Base-by-base conservation (phyloP, 495 filamentous ascomycete species). In the Aspergillus diversus region DNA sequence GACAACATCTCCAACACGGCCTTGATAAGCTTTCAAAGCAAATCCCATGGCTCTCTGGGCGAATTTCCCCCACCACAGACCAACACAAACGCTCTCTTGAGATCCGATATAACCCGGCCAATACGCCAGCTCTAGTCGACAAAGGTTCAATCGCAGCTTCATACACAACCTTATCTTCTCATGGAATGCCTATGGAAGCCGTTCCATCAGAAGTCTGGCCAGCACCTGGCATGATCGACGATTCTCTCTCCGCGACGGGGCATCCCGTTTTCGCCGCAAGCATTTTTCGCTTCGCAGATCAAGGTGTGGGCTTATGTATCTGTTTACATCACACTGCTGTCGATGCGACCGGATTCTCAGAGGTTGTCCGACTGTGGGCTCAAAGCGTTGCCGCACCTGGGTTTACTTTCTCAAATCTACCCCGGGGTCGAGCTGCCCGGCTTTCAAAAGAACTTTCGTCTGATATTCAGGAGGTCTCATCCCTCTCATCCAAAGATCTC, bases 211-310 rank as follows among this genome's bases (percentile, higher is more conserved):
- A 64, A 3, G 62, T 55, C 3, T 55, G 55, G 56, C 62, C 62
- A 39, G 48, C 55, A 9, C 47, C 62, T 7, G 21, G 34, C 48
- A 7, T 58, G 7, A 53, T 58, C 27, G 34, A 43, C 13, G 31
- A 50, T 5, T 16, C 12, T 31, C 35, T 46, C 13, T 27, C 53
- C 13, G 32, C 17, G 5, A 32, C 15, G 11, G 62, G 55, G 0
- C 37, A 5, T 33, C 61, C 61, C 13, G 49, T 64, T 49, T 64
- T 64, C 42, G 49, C 55, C 50, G 17, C 62, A 13, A 59, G 62
- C 39, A 0, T 64, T 34, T 64, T 64, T 46, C 48, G 56, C 27
- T 64, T 64, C 56, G 21, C 55, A 0, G 55, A 64, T n/a, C 49
- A 39, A 12, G 64, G 47, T 4, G 7, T 55, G 34, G 59, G 59